These are phyloP conservation scores for Trichosporon inkin DNA, from an alignment of 1,284 basidiomycete species.

Conservation along the genomic window DNA sequence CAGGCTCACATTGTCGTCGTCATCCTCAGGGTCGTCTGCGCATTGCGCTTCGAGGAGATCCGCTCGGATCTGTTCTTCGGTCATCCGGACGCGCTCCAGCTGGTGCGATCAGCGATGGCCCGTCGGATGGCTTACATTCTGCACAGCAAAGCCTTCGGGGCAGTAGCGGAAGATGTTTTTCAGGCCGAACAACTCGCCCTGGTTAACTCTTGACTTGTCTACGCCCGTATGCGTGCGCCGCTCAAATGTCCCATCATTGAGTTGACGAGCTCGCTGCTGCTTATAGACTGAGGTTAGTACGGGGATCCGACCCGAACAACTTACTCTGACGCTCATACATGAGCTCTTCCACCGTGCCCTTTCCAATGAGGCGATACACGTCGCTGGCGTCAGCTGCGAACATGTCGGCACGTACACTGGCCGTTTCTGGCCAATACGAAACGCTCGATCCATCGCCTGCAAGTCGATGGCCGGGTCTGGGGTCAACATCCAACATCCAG, in stretches of 20 bases:
- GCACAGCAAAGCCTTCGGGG: constrained; percentile 38
- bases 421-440: constrained; percentile 55
- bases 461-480: constrained; percentile 49
- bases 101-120: constrained; percentile 13
- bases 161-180: constrained; percentile 49
- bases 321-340: constrained; percentile 51
- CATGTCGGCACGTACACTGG: constrained; percentile 46
- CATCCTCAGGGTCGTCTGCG: constrained; percentile 27
- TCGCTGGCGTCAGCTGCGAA: constrained; percentile 30
- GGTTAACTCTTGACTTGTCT: constrained; percentile 20
- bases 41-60: constrained; percentile 34
- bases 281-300: constrained; percentile 40
- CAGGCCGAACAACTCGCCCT: constrained; percentile 45
- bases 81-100: constrained; percentile 35
- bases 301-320: not conserved
- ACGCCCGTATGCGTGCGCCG: constrained; percentile 42
- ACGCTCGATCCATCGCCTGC: constrained; percentile 54
- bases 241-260: constrained; percentile 48
- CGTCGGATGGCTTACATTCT: constrained; percentile 26
- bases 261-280: constrained; percentile 38
- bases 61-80: constrained; percentile 33
- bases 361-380: constrained; percentile 55
- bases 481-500: constrained; percentile 1
- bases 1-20: constrained; percentile 23
- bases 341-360: constrained; percentile 54